phyloP scores from a whole-genome alignment of 805 yeast species.

The Barnettozyma vustinii region DNA sequence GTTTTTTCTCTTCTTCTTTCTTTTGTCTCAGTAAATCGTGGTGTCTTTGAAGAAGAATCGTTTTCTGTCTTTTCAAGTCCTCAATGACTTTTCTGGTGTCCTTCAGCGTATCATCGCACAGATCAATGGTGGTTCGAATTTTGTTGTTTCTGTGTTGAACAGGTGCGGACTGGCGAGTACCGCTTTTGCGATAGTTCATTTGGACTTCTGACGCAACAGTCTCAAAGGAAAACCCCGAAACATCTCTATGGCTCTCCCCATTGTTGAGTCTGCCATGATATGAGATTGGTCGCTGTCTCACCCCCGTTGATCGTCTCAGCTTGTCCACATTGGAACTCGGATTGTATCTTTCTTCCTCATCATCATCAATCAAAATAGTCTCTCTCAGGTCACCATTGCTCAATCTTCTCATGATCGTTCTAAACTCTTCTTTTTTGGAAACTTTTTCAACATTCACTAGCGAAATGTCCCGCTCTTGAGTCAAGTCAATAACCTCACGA shows the following conservation, averaged over 20 bases:
- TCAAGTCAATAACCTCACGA: slow-evolving; percentile 10
- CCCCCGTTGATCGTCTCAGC: not conserved
- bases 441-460: not conserved
- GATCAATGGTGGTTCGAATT: slow-evolving; percentile 16
- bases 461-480: slow-evolving; percentile 6
- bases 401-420: slow-evolving; percentile 11
- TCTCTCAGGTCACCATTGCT: slow-evolving; percentile 19
- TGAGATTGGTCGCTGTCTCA: slow-evolving; percentile 13
- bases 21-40: slow-evolving; percentile 14
- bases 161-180: not conserved
- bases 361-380: slow-evolving; percentile 22
- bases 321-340: not conserved
- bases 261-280: slow-evolving; percentile 3
- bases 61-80: slow-evolving; percentile 21
- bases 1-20: slow-evolving; percentile 9
- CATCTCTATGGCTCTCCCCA: slow-evolving; percentile 3
- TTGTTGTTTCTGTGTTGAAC: slow-evolving; percentile 8
- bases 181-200: not conserved
- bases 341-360: slow-evolving; percentile 5
- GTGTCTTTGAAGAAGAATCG: slow-evolving; percentile 14
- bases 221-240: slow-evolving; percentile 22
- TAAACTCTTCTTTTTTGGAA: not conserved
- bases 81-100: slow-evolving; percentile 20
- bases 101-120: slow-evolving; percentile 24
- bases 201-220: slow-evolving; percentile 3